Conservation (phyloP, 176 grass and related monocot genomes). For the Carex pumila region DNA sequence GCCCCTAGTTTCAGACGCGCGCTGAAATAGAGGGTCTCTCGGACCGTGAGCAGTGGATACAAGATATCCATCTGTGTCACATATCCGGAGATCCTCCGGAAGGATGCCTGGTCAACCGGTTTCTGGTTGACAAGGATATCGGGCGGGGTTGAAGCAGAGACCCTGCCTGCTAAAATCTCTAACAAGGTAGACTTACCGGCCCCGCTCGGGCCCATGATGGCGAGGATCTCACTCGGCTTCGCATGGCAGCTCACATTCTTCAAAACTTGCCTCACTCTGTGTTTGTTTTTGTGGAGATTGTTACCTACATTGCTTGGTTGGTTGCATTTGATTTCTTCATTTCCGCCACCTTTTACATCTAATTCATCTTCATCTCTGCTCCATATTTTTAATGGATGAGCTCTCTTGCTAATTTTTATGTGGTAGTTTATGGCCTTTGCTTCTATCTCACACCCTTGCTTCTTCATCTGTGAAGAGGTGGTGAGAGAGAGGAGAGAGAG, state of each 20-base stretch:
- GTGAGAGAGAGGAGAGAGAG: background rate
- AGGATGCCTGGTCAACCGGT: conserved; percentile 24
- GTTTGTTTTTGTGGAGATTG: background rate
- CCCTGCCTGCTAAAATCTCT: conserved; percentile 56
- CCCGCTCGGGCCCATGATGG: conserved; percentile 62
- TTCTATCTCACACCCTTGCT: conserved; percentile 52
- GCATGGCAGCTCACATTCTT: conserved; percentile 53
- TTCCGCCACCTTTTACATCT: background rate
- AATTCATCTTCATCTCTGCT: conserved; percentile 40
- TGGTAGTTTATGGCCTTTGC: conserved; percentile 53
- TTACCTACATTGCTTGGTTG: background rate
- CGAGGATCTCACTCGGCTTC: conserved; percentile 47
- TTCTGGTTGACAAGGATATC: conserved; percentile 34
- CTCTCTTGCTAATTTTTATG: conserved; percentile 26
- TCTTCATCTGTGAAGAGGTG: conserved; percentile 31
- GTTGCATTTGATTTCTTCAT: background rate
- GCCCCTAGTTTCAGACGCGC: conserved; percentile 48
- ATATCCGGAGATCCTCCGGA: conserved; percentile 43
- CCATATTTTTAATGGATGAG: conserved; percentile 55
- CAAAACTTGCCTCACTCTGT: conserved; percentile 29
- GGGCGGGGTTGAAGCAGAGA: background rate
- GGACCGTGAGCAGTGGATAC: conserved; percentile 62
- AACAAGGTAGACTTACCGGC: conserved; percentile 67
- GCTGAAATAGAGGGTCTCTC: conserved; percentile 57
- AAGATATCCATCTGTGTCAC: conserved; percentile 62